Percentiles rank a stretch among this genome's conserved stretches.
These are phyloP conservation scores for Angophora floribunda DNA, from an alignment of 345 rosid genomes.

Conservation along the genomic window DNA sequence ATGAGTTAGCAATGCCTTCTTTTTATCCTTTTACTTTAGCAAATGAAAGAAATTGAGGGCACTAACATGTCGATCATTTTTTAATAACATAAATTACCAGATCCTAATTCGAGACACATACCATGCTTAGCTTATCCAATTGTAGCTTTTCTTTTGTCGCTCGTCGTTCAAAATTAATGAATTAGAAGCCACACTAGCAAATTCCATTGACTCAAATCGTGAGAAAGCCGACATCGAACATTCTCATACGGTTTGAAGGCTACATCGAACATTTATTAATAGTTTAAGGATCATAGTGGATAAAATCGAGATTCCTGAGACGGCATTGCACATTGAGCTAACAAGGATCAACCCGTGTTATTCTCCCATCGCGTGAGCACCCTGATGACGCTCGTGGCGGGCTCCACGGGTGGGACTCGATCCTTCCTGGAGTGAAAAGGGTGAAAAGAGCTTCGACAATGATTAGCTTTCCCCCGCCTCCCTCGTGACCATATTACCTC, in stretches of 20 bases:
- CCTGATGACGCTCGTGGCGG: not conserved
- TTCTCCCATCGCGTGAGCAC: not conserved
- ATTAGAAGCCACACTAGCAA: too few relatives aligned
- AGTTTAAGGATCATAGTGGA: fast-evolving
- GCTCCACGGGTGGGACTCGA: not conserved
- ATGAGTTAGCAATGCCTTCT: too few relatives aligned
- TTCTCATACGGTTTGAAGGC: fast-evolving
- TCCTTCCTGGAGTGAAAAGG: not conserved
- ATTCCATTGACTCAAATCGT: not conserved
- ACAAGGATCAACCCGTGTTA: not conserved
- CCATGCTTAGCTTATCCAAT: not conserved
- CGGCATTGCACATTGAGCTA: fast-evolving
- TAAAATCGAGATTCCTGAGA: not conserved
- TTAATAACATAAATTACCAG: too few relatives aligned
- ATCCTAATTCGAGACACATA: not conserved
- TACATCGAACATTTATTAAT: not conserved
- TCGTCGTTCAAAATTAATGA: not conserved
- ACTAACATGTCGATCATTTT: too few relatives aligned
- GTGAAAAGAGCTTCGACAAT: not conserved
- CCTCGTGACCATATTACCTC: not conserved
- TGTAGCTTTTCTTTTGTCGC: not conserved
- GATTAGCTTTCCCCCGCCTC: not conserved
- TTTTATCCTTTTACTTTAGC: not conserved
- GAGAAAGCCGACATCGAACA: not conserved
- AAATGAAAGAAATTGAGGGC: too few relatives aligned